Evolutionary conservation across 106 monocot genomes (phyloP), one percentile per base, ranked within the genome.

Genomic region (Allium fistulosum): DNA sequence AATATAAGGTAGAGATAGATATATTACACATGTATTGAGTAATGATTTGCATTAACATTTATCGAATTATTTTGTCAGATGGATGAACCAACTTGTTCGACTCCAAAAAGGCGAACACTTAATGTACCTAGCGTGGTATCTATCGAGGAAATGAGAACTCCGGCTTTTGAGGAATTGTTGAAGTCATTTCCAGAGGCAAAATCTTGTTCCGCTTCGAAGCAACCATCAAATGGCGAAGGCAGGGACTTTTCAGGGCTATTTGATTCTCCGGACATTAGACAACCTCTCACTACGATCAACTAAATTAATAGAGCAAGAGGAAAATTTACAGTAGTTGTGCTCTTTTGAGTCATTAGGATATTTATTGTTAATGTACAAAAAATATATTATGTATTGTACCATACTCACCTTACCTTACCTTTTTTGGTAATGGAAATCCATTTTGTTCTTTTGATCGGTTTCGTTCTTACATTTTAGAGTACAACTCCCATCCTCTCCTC

Each of bases 1-100:
- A 91, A 53, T 96, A 96, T 55, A 26, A 50, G 85, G 95, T 95
- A 76, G 80, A 22, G 22, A 22, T 22, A 22, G 22, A 22, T 22
- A 22, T 22, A 22, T 22, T 22, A 22, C 22, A 22, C 22, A 22
- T 22, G 22, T 22, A 22, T 22, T 22, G 22, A 22, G 22, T 22
- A 22, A 22, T 22, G 22, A 22, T 22, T 22, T 22, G 22, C 1
- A 22, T 22, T 22, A 22, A 22, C 22, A 22, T 22, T 22, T 22
- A 22, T 22, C 22, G 22, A 22, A 22, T 22, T 22, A 22, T 22
- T 22, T 22, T 22, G 55, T 28, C 63, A 96, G 95, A 83, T 88
- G 75, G 95, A 96, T 72, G 80, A 86, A 80, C 71, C 83, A 53
- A 58, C 84, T 74, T 86, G 88, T 78, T 80, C 85, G 49, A 96